Conservation (phyloP, 352 stramenopile genomes). For the Pythium grandisporangium region DNA sequence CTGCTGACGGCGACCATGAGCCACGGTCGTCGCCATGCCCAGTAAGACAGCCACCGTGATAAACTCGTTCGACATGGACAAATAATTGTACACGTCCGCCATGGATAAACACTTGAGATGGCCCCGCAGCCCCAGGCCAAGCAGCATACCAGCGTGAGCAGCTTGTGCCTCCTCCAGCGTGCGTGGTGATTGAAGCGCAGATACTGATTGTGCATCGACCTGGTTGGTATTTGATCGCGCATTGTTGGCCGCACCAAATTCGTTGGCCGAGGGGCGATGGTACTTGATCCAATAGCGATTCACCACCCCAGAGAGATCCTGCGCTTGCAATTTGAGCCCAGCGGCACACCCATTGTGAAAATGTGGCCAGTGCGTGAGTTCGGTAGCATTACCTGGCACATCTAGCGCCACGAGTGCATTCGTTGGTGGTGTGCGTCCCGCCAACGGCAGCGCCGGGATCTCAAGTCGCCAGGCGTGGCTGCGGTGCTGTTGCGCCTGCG, state of each 20-base stretch:
- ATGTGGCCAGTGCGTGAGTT: slow-evolving; percentile 94
- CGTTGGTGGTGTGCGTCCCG: slow-evolving; percentile 88
- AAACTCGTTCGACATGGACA: slow-evolving; percentile 94
- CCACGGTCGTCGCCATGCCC: slow-evolving; percentile 93
- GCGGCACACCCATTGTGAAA: slow-evolving; percentile 98
- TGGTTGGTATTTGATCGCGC: slow-evolving; percentile 1
- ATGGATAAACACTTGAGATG: slow-evolving; percentile 94
- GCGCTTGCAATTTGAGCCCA: slow-evolving; percentile 81
- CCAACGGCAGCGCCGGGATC: slow-evolving; percentile 90
- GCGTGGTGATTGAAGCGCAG: slow-evolving; percentile 13
- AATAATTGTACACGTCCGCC: slow-evolving; percentile 98
- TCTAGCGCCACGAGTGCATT: slow-evolving; percentile 93
- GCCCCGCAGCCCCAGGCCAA: slow-evolving; percentile 91
- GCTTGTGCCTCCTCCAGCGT: slow-evolving; percentile 78
- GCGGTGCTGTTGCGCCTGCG: slow-evolving; percentile 61
- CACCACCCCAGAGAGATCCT: slow-evolving; percentile 73
- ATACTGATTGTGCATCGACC: slow-evolving; percentile 7
- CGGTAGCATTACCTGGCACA: slow-evolving; percentile 78
- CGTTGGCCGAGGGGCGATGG: slow-evolving; percentile 78
- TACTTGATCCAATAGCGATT: slow-evolving; percentile 98
- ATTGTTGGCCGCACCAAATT: slow-evolving; percentile 16
- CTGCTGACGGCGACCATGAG: slow-evolving; percentile 63
- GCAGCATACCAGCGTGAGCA: slow-evolving; percentile 91
- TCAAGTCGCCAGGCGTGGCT: slow-evolving; percentile 84
- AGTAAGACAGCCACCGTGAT: slow-evolving; percentile 96